phyloP scores from a whole-genome alignment of 2,329 filamentous ascomycete species.

The Ceratocystiopsis brevicomis region DNA sequence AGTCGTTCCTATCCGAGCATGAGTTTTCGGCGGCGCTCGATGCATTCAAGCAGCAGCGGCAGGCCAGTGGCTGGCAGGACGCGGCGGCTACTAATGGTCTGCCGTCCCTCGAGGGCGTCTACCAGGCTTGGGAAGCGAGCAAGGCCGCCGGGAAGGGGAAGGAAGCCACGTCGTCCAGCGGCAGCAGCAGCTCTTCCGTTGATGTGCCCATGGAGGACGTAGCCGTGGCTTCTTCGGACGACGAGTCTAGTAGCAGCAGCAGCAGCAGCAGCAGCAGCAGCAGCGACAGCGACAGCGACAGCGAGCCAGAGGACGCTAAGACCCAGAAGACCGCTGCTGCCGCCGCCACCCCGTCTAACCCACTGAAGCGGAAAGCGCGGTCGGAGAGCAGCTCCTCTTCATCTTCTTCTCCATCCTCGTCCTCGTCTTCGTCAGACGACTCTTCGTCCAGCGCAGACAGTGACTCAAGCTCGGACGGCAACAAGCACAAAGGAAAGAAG shows the following conservation, averaged over 20 bases:
- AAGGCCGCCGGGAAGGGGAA: conserved; percentile 12
- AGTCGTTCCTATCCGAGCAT: conserved; percentile 45
- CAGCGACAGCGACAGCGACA: conserved; percentile 13
- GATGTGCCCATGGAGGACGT: conserved; percentile 27
- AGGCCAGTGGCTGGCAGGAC: conserved; percentile 27
- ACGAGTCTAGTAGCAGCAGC: conserved; percentile 14
- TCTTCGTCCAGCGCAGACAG: conserved; percentile 1
- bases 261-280: conserved; percentile 11
- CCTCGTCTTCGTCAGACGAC: conserved; percentile 15
- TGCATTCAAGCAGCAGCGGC: conserved; percentile 44
- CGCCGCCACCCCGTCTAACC: neutral
- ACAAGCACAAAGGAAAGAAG: conserved; percentile 11
- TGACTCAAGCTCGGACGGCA: conserved; percentile 3
- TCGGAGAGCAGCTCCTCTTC: too few species aligned
- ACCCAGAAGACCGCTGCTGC: conserved; percentile 7
- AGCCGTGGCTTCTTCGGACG: conserved; percentile 13
- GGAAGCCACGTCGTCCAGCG: conserved; percentile 1
- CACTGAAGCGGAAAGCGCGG: too few species aligned
- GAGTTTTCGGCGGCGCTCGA: conserved; percentile 42
- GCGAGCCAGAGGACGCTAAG: conserved; percentile 16
- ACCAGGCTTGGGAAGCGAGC: conserved; percentile 29
- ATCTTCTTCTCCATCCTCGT: conserved; percentile 10
- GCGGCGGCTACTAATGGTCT: conserved; percentile 9
- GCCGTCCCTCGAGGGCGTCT: conserved; percentile 29
- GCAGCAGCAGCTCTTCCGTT: conserved; percentile 11